Base-by-base conservation (phyloP, 495 filamentous ascomycete genomes). In the Aspergillus carlsbadensis region DNA sequence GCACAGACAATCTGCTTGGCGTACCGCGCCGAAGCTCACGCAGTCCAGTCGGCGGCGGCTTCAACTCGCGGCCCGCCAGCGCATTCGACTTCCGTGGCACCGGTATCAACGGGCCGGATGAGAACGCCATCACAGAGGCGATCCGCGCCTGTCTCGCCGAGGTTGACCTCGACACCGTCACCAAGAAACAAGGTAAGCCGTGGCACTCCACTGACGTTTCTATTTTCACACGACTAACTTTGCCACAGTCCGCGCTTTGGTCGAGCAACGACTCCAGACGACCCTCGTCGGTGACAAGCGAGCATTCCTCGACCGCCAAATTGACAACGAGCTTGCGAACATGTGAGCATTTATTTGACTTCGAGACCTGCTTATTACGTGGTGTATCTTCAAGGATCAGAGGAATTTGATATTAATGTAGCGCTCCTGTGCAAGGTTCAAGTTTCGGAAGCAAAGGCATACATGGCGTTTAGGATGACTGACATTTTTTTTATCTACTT, bases 121-220 rank as follows among this genome's bases (percentile, higher is more conserved):
- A 88, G 49, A 74, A 72, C 55, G 66, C 76, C 10, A 97, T 98
- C 54, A 77, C 88, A 39, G 90, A 96, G 50, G 87, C 88, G 10
- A 90, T 98, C 57, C 88, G 90, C 61, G 70, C 76, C 46, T 91
- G 91, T 65, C 75, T 98, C 57, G 74, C 81, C n/a, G 93, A 96
- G 65, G 92, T 96, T 2, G 92, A 98, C 73, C 74, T 98, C 18
- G 94, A 98, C 69, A 92, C 80, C 14, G 91, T 98, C 31, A 98
- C 94, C 15, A 98, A 98, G 84, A 98, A 98, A 75, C 94, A 98
- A 79, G 79, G 86, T 78, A 74, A 74, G 75, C 41, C 26, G 41
- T 20, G 10, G 40, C 17, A 31, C 20, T 37, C 1, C 2, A 2
- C 22, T 5, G 11, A 8, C 36, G 36, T 14, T 24, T 10, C 10